A percentile compares a stretch with the other conserved stretches of the same genome.
phyloP scores from a whole-genome alignment of 2,329 filamentous ascomycete genomes.

The Tolypocladium pustulatum region DNA sequence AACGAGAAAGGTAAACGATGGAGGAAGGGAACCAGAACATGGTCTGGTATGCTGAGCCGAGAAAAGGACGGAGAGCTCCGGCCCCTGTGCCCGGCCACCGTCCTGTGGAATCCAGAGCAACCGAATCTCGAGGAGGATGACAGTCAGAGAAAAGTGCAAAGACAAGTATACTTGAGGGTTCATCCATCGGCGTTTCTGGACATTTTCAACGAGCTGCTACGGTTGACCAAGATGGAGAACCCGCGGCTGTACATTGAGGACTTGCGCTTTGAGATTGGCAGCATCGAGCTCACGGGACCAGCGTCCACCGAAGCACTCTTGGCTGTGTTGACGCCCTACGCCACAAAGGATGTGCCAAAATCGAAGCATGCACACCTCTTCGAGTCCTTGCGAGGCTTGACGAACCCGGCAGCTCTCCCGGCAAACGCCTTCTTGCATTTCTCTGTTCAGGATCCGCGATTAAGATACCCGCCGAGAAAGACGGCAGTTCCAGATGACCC shows the following conservation, averaged over 20 bases:
- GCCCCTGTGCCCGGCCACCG: conserved; percentile 60
- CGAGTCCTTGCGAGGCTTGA: conserved; percentile 43
- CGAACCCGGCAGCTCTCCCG: conserved; percentile 61
- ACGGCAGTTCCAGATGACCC: conserved; percentile 30
- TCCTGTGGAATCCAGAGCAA: conserved; percentile 60
- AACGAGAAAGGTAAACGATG: conserved; percentile 57
- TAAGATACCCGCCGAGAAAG: conserved; percentile 62
- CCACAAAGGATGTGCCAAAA: conserved; percentile 16
- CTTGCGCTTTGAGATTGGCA: conserved; percentile 55
- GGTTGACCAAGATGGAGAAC: conserved; percentile 46
- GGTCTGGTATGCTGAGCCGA: conserved; percentile 39
- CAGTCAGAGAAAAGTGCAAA: conserved; percentile 14
- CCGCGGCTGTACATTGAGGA: conserved; percentile 57
- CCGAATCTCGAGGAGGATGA: conserved; percentile 13
- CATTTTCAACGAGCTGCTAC: conserved; percentile 53
- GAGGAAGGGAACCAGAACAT: conserved; percentile 43
- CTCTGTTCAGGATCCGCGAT: conserved; percentile 65
- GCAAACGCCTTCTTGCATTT: conserved; percentile 62
- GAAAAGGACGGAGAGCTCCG: conserved; percentile 40
- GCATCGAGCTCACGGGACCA: conserved; percentile 51
- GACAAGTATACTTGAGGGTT: conserved; percentile 57
- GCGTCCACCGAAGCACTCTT: conserved; percentile 70
- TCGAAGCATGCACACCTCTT: conserved; percentile 38
- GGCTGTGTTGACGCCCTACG: conserved; percentile 50
- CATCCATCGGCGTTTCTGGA: conserved; percentile 75